Evolutionary conservation across 2,329 filamentous ascomycete species (phyloP), one percentile per base, ranked within the genome.

Genomic region (Talaromyces sp.): DNA sequence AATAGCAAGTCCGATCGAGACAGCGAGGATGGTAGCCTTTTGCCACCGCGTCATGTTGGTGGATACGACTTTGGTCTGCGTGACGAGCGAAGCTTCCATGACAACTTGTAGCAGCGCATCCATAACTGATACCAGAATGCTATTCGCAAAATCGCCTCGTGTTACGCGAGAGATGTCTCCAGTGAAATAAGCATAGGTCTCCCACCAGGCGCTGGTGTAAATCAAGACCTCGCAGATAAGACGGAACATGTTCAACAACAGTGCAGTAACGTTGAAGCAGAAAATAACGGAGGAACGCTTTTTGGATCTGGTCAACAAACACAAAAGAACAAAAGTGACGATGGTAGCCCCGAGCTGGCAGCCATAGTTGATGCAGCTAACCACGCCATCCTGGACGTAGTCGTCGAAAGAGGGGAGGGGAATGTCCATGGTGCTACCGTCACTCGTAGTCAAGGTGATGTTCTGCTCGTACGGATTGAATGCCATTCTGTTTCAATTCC

Each of bases 321-420:
- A 76, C 2, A 93, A 78, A 33, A 89, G 80, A 48, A 88, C 67
- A 18, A 93, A 78, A 69, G 92, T 84, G 64, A 88, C 76, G 63
- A 88, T 66, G 54, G 84, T 85, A 25, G 88, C 85, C 33, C 91
- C 91, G 58, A 92, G 81, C 72, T 93, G 90, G 18, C 83, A 77
- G 59, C 84, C 87, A 72, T 88, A 91, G 75, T 87, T 88, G 79
- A 90, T 86, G 71, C 75, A 80, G 39, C 81, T 71, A 8, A 76
- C 76, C 63, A 80, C 73, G 64, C 79, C 79, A 70, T 83, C 83
- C 63, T 77, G 72, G 60, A 81, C 73, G 57, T 79, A 80, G 3
- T 65, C 60, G 67, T 85, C 74, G 42, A 88, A 64, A 2, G 74
- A 70, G 8, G 66, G 54, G 63, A 87, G 72, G 48, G 72, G 67